These are phyloP conservation scores for Teunomyces tritomae DNA, from an alignment of 805 yeast species.

Conservation along the genomic window DNA sequence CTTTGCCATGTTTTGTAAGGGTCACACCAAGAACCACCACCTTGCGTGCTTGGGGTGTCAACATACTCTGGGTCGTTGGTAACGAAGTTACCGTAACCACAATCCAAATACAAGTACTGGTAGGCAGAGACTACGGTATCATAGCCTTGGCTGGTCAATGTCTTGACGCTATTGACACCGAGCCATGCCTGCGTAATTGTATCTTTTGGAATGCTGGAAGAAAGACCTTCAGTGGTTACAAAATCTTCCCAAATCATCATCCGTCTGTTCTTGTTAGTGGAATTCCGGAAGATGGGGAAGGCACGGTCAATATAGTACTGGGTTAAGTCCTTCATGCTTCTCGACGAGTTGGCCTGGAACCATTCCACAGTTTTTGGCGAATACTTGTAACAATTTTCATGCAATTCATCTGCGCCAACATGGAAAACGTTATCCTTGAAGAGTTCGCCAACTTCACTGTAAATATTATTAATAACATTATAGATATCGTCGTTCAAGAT, in stretches of 20 bases:
- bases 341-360: constrained; percentile 20
- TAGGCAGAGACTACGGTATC: constrained; percentile 37
- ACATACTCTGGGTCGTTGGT: constrained; percentile 34
- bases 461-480: constrained; percentile 30
- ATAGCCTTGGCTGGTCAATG: constrained; percentile 32
- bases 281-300: constrained; percentile 28
- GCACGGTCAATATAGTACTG: constrained; percentile 36
- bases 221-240: constrained; percentile 19
- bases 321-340: constrained; percentile 27
- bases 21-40: constrained; percentile 41
- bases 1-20: constrained; percentile 46
- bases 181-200: constrained; percentile 38
- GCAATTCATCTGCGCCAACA: constrained; percentile 42
- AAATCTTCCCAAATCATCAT: constrained; percentile 44
- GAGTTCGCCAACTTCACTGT: constrained; percentile 27
- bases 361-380: constrained; percentile 25
- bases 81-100: constrained; percentile 39
- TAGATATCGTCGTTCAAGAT: constrained; percentile 29
- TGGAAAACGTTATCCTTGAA: constrained; percentile 40
- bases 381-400: constrained; percentile 30
- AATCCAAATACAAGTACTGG: constrained; percentile 36
- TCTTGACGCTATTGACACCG: constrained; percentile 17
- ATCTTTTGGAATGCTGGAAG: constrained; percentile 26
- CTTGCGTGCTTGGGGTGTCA: constrained; percentile 24
- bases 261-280: constrained; percentile 19